Conservation (phyloP, 306 rosid genomes). For the Lathyrus tuberosus region DNA sequence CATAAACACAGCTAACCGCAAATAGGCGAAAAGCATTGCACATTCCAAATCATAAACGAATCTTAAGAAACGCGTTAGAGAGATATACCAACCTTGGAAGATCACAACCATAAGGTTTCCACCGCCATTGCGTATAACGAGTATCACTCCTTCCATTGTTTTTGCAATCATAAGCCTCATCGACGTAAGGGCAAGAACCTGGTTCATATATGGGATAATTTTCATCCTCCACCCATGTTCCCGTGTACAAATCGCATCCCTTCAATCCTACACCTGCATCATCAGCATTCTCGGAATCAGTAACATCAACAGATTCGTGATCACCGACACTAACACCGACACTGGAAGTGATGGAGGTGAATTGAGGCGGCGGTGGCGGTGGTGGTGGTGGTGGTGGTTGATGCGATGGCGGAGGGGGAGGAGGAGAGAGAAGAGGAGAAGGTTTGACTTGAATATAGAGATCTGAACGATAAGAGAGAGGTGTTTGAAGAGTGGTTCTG, state of each 20-base stretch:
- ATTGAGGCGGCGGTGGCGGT: not conserved
- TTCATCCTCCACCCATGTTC: constrained; percentile 82
- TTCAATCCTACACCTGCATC: constrained; percentile 27
- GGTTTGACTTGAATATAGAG: constrained; percentile 49
- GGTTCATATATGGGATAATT: constrained; percentile 67
- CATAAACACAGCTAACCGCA: not conserved
- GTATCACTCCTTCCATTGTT: constrained; percentile 71
- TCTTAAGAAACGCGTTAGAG: not conserved
- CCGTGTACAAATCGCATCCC: constrained; percentile 72
- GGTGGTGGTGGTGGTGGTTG: not conserved
- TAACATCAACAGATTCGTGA: not conserved
- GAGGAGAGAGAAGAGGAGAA: constrained; percentile 31
- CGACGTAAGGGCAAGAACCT: constrained; percentile 92
- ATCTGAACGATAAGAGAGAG: constrained; percentile 55
- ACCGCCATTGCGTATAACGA: constrained; percentile 80
- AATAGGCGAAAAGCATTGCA: not conserved
- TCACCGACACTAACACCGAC: not conserved
- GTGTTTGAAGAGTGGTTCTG: constrained; percentile 51
- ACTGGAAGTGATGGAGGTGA: not conserved
- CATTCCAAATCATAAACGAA: not conserved
- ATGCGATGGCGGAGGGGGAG: too few species aligned
- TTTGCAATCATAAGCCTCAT: constrained; percentile 86
- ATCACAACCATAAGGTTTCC: constrained; percentile 88
- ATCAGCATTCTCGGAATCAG: constrained; percentile 23
- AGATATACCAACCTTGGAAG: constrained; percentile 65